Evolutionary conservation across 495 filamentous ascomycete species (phyloP), one percentile per base, ranked within the genome.

Genomic region (Penicillium chermesinum): DNA sequence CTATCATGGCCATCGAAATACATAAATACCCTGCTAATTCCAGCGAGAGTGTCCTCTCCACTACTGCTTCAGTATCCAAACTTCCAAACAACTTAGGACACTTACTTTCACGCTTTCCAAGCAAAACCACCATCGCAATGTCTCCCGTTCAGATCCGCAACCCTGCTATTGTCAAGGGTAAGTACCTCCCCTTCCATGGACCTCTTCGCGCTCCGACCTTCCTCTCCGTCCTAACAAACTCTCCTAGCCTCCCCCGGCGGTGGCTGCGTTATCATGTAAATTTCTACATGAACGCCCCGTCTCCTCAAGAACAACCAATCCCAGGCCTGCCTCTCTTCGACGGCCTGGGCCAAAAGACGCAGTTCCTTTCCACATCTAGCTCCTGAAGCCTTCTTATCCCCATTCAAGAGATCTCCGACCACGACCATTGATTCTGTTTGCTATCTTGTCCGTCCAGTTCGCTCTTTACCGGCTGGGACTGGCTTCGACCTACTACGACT

Each of bases 231-330:
- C 55, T 53, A 42, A 62, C 35, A 44, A 46, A 36, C n/a, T 18
- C 12, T 52, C 20, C 48, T 22, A 57, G 66, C 60, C 41, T 60
- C 63, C 53, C 64, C 69, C 48, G 62, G 63, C 42, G 63, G 59
- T 56, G 66, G 69, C 52, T 72, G 69, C 59, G 57, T 67, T 45
- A 54, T 72, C 50, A 70, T 70, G 68, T 62, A 62, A 57, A 48
- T 39, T 36, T 2, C 35, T 53, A 50, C 42, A 59, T 53, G 39
- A 39, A n/a, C 40, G 33, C 46, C 3, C 46, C 25, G 44, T 17
- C 36, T 38, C 42, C 46, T 41, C 41, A 44, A 30, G 19, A 14
- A 43, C 32, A 32, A 48, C 39, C 32, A 41, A 15, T 39, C 15
- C 50, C 42, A 46, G 38, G 51, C 10, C 42, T 39, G 14, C 38